Evolutionary conservation across 306 rosid genomes (phyloP).

Genomic region (Astragalus glycyphyllos): DNA sequence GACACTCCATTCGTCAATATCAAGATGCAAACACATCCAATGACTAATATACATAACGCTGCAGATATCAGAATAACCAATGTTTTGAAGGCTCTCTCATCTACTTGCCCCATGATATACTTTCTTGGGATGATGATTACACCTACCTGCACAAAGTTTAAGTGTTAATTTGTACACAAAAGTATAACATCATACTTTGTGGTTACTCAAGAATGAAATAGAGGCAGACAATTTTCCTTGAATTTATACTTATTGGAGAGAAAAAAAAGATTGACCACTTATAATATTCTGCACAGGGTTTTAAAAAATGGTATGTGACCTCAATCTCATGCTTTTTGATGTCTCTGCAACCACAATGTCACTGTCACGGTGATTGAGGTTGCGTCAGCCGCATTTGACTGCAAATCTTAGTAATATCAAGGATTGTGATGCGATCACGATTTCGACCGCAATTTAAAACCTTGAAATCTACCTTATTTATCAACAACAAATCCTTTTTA

Average conservation of each 20-base stretch:
- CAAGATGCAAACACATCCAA: conserved; percentile 92
- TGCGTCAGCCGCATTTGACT: too few species aligned
- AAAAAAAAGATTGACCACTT: too few species aligned
- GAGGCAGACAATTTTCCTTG: not conserved
- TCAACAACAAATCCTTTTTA: not conserved
- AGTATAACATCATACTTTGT: conserved; percentile 15
- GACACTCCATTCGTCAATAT: conserved; percentile 97
- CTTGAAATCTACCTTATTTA: conserved; percentile 15
- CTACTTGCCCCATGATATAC: conserved; percentile 97
- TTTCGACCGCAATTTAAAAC: not conserved
- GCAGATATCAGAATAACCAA: conserved; percentile 93
- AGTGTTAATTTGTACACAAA: conserved; percentile 27
- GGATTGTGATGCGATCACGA: too few species aligned
- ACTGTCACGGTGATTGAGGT: too few species aligned
- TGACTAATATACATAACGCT: conserved; percentile 81
- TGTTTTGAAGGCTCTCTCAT: conserved; percentile 93
- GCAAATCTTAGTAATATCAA: too few species aligned
- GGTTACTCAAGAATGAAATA: conserved; percentile 19
- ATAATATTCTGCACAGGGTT: too few species aligned
- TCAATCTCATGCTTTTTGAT: too few species aligned
- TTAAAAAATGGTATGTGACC: too few species aligned
- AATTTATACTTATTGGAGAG: not conserved
- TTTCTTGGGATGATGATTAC: conserved; percentile 93
- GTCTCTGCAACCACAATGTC: too few species aligned
- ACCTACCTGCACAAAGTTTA: conserved; percentile 79